phyloP scores from a whole-genome alignment of 2,329 filamentous ascomycete genomes.

The Fusarium tjaetaba region DNA sequence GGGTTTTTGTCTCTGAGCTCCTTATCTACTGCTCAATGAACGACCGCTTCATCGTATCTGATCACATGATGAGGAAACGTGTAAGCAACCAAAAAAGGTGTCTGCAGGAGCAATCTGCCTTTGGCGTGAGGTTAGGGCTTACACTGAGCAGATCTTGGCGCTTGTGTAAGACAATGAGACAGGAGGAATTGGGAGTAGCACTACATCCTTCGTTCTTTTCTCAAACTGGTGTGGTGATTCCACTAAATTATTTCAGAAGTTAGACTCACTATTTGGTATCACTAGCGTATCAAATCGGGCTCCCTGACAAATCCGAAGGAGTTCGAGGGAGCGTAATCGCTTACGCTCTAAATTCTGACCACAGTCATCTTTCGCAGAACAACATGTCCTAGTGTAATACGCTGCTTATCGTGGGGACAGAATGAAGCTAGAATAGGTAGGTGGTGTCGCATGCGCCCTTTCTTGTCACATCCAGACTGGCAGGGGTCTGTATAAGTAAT shows the following conservation, averaged over 20 bases:
- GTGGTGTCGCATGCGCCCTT: neutral
- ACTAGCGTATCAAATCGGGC: too few relatives aligned
- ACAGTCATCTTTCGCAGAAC: neutral
- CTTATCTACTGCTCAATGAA: neutral
- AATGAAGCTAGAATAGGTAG: neutral
- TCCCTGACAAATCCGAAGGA: neutral
- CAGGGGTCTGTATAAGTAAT: neutral
- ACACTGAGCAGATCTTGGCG: neutral
- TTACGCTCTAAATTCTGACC: constrained; percentile 8
- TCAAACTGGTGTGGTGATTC: neutral
- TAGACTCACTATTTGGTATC: too few relatives aligned
- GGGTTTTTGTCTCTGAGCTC: neutral
- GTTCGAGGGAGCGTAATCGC: neutral
- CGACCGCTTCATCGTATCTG: neutral
- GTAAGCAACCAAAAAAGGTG: too few relatives aligned
- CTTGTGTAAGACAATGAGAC: neutral
- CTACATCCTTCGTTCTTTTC: too few relatives aligned
- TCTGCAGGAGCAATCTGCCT: too few relatives aligned
- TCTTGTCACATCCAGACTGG: neutral
- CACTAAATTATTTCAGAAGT: neutral
- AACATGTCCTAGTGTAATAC: neutral
- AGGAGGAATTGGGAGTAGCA: neutral
- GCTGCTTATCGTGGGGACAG: neutral
- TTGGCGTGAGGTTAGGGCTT: neutral
- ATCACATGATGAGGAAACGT: neutral